phyloP scores from a whole-genome alignment of 192 early-diverging fungal genomes.

The Gamsiella multidivaricata region DNA sequence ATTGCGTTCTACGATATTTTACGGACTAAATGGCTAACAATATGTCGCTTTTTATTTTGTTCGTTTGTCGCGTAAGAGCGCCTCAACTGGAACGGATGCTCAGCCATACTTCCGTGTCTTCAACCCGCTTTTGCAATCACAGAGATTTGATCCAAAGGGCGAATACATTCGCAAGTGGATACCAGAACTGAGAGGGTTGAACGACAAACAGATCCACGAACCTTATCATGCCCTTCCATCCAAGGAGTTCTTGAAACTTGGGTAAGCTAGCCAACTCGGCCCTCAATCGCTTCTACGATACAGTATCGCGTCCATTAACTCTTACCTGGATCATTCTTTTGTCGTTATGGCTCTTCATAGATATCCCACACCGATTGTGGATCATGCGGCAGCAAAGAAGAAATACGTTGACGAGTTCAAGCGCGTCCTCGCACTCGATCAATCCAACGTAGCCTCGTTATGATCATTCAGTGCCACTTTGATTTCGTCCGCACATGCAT shows the following conservation, averaged over 20 bases:
- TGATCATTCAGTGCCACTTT: background rate
- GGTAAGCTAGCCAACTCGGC: slow-evolving; percentile 20
- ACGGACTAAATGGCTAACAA: too few relatives aligned
- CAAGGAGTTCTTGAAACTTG: slow-evolving; percentile 56
- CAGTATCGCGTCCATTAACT: too few relatives aligned
- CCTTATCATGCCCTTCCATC: slow-evolving; percentile 48
- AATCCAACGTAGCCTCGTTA: too few relatives aligned
- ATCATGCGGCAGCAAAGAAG: slow-evolving; percentile 66
- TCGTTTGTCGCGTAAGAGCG: slow-evolving; percentile 45
- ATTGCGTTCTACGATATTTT: too few relatives aligned
- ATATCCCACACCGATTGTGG: slow-evolving; percentile 74
- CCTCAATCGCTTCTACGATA: too few relatives aligned
- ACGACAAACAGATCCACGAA: slow-evolving; percentile 66
- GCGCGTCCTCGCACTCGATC: slow-evolving; percentile 27
- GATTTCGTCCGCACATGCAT: background rate
- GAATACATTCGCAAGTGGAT: slow-evolving; percentile 71
- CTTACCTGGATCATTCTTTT: too few relatives aligned
- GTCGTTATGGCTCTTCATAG: slow-evolving; percentile 13
- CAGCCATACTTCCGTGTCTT: slow-evolving; percentile 83
- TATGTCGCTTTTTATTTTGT: background rate
- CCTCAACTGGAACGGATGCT: slow-evolving; percentile 75
- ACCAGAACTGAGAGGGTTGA: slow-evolving; percentile 63
- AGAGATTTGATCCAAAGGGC: slow-evolving; percentile 68
- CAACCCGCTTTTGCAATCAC: slow-evolving; percentile 63
- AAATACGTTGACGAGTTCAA: slow-evolving; percentile 63